Conservation (phyloP, 2,329 filamentous ascomycete genomes). For the Pleurostoma richardsiae region DNA sequence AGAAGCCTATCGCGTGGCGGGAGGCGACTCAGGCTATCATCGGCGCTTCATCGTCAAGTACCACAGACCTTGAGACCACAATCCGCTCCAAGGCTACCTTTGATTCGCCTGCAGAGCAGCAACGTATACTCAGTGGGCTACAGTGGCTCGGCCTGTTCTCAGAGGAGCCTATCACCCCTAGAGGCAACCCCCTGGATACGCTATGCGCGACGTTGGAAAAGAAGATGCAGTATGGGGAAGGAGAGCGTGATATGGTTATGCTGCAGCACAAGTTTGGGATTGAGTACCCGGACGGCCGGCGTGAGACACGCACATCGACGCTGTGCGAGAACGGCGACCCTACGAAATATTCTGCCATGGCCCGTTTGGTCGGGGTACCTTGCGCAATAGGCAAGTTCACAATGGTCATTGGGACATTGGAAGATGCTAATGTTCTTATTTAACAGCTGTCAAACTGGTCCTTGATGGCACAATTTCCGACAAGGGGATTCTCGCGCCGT, state of each 20-base stretch:
- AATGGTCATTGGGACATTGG: neutral
- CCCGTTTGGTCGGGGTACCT: conserved; percentile 29
- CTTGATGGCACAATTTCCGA: conserved; percentile 68
- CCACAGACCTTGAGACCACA: conserved; percentile 66
- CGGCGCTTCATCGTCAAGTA: conserved; percentile 58
- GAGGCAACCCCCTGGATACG: conserved; percentile 78
- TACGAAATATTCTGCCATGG: conserved; percentile 1
- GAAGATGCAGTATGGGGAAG: conserved; percentile 82
- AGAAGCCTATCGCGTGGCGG: conserved; percentile 70
- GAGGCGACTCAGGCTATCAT: conserved; percentile 78
- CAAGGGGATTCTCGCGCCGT: conserved; percentile 72
- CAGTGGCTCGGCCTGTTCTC: conserved; percentile 68
- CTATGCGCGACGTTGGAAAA: conserved; percentile 78
- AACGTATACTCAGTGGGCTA: conserved; percentile 64
- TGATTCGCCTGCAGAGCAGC: conserved; percentile 60
- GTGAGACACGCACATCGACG: conserved; percentile 1
- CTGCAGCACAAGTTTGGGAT: conserved; percentile 4
- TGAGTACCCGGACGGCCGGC: neutral
- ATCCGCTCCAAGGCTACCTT: conserved; percentile 75
- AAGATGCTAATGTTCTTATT: neutral
- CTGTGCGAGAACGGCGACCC: conserved; percentile 3
- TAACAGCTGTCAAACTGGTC: conserved; percentile 67
- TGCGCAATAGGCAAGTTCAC: conserved; percentile 25
- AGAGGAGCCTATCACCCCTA: conserved; percentile 61
- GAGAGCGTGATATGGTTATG: conserved; percentile 79